phyloP scores from a whole-genome alignment of 345 rosid genomes.

The Sonneratia alba region DNA sequence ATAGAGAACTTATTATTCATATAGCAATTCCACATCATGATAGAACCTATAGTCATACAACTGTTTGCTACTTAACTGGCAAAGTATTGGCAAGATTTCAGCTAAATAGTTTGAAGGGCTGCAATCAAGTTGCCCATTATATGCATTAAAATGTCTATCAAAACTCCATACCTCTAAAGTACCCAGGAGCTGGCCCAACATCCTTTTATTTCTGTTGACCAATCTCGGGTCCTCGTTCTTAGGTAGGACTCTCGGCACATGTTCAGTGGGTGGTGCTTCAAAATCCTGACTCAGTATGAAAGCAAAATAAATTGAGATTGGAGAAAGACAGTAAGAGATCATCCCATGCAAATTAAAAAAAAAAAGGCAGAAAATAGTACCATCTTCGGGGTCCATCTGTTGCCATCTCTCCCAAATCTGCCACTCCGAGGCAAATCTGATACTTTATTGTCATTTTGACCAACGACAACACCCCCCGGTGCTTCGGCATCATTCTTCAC shows the following conservation, averaged over 20 bases:
- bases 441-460: constrained; percentile 30
- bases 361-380: constrained; percentile 18
- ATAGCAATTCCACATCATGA: not conserved
- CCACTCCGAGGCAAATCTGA: constrained; percentile 27
- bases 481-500: constrained; percentile 19
- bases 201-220: constrained; percentile 87
- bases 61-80: not conserved
- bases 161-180: constrained; percentile 73
- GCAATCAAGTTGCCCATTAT: not conserved
- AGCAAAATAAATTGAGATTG: constrained; percentile 3
- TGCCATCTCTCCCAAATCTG: constrained; percentile 54
- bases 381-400: constrained; percentile 38
- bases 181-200: constrained; percentile 92
- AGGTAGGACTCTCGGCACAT: constrained; percentile 75
- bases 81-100: not conserved
- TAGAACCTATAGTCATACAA: not conserved
- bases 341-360: not conserved
- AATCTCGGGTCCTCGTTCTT: constrained; percentile 89
- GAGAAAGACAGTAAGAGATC: not conserved
- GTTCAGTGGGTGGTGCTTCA: constrained; percentile 43
- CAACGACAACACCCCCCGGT: constrained; percentile 20
- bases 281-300: constrained; percentile 28
- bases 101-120: not conserved
- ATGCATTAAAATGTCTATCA: not conserved
- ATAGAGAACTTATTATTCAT: not conserved